Base-by-base conservation (phyloP, 495 filamentous ascomycete species). In the Hypomontagnella submonticulosa region DNA sequence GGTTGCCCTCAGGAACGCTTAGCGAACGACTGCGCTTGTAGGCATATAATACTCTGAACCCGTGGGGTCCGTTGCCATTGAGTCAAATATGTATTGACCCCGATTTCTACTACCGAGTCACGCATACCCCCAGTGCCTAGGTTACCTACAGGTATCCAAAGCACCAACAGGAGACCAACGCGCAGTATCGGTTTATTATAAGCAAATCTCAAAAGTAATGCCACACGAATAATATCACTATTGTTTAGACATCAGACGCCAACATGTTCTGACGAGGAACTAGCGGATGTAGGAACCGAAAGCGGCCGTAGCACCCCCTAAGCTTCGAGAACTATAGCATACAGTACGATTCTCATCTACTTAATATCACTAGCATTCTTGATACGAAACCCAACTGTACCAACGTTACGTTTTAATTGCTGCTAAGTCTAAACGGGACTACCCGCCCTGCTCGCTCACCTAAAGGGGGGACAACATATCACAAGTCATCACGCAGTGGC, bases 61-160 rank as follows among this genome's bases (percentile, higher is more conserved):
- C 23, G 23, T 27, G 23, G 23, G 23, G 23, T 2, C 6, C 23
- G 23, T 27, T 27, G 27, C 27, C n/a, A 10, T n/a, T 18, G 12
- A 12, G 27, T 10, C 27, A 6, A 32, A 54, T 16, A 30, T 2
- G 27, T n/a, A n/a, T n/a, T n/a, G 12, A 27, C 43, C 13, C 40
- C 34, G 15, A 27, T 27, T 16, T 15, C 40, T 33, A 18, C 44
- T 9, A 16, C 19, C 34, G 27, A 38, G 34, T 56, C 52, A 44
- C 27, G 38, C 40, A 56, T 18, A 30, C 46, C 16, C 19, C 27
- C 13, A 18, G 12, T 42, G 5, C 11, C 34, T 57, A 58, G 55
- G 55, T 32, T 60, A 33, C 46, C 27, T 43, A 37, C 57, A 60
- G 57, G 36, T 33, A 11, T 34, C 49, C 18, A 46, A 16, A 23